Evolutionary conservation across 1,284 basidiomycete genomes (phyloP).

Genomic region (Malassezia japonica): DNA sequence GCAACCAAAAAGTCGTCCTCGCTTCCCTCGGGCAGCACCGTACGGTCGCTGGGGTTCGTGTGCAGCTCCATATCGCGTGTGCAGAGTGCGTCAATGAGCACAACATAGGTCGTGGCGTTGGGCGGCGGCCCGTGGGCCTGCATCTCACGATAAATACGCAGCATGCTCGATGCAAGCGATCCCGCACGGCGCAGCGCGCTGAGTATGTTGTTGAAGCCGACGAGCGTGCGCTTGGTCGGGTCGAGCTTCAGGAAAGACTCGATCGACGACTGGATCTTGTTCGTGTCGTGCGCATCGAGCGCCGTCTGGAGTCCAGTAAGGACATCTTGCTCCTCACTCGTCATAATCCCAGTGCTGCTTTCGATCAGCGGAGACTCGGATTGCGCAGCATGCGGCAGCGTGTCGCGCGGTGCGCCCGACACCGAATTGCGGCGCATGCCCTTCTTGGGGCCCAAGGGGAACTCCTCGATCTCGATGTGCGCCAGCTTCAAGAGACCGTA

Average conservation of each 20-base stretch:
- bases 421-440: slow-evolving; percentile 10
- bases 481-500: too few relatives aligned
- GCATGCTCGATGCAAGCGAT: not conserved
- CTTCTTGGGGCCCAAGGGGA: too few relatives aligned
- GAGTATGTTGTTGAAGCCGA: not conserved
- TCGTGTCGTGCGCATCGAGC: not conserved
- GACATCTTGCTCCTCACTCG: not conserved
- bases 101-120: slow-evolving; percentile 5
- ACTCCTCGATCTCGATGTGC: too few relatives aligned
- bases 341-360: too few relatives aligned
- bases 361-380: too few relatives aligned
- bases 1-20: slow-evolving; percentile 21
- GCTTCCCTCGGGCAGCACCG: slow-evolving; percentile 51
- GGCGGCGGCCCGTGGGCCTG: slow-evolving; percentile 17
- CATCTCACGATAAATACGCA: slow-evolving; percentile 18
- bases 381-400: too few relatives aligned
- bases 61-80: slow-evolving; percentile 61
- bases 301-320: not conserved
- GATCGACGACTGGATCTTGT: not conserved
- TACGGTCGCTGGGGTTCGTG: not conserved
- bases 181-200: not conserved
- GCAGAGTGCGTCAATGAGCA: slow-evolving; percentile 62
- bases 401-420: not conserved
- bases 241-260: not conserved
- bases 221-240: not conserved